Conservation (phyloP, 352 stramenopile species). For the Globisporangium echinulatum region DNA sequence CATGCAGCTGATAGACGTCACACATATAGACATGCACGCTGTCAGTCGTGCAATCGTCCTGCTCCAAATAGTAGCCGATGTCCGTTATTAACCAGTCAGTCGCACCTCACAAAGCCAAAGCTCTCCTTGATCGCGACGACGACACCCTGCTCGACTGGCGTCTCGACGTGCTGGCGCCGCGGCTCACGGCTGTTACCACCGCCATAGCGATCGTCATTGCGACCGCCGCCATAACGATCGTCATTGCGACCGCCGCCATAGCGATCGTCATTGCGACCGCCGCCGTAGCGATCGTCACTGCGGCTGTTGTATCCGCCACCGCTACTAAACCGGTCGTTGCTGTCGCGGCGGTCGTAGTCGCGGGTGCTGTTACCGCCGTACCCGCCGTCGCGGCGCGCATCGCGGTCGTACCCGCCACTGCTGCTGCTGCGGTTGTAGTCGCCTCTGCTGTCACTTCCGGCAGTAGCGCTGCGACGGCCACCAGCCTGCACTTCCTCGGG, state of each 20-base stretch:
- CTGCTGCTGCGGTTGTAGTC: constrained; percentile 4
- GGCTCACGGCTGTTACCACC: constrained; percentile 5
- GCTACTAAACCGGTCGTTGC: neutral
- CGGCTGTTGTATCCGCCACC: neutral
- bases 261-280: constrained; percentile 3
- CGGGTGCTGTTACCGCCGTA: neutral
- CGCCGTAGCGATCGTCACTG: neutral
- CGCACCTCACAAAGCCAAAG: constrained; percentile 48
- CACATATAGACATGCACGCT: constrained; percentile 11
- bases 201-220: too few relatives aligned
- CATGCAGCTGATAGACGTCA: constrained; percentile 26
- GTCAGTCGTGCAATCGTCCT: too few relatives aligned
- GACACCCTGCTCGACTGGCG: constrained; percentile 30
- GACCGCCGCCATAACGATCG: neutral
- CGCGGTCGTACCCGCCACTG: neutral
- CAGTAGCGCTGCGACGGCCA: constrained; percentile 13
- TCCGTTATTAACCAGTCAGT: neutral
- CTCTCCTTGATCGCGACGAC: constrained; percentile 46
- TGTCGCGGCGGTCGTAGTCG: neutral
- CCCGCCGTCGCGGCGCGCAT: neutral
- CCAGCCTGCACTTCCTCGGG: constrained; percentile 5
- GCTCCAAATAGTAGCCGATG: too few relatives aligned
- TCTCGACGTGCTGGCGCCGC: constrained; percentile 11
- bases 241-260: constrained; percentile 2
- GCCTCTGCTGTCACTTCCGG: constrained; percentile 9